phyloP scores from a whole-genome alignment of 257 asterid genomes.

The Solanum acaule region DNA sequence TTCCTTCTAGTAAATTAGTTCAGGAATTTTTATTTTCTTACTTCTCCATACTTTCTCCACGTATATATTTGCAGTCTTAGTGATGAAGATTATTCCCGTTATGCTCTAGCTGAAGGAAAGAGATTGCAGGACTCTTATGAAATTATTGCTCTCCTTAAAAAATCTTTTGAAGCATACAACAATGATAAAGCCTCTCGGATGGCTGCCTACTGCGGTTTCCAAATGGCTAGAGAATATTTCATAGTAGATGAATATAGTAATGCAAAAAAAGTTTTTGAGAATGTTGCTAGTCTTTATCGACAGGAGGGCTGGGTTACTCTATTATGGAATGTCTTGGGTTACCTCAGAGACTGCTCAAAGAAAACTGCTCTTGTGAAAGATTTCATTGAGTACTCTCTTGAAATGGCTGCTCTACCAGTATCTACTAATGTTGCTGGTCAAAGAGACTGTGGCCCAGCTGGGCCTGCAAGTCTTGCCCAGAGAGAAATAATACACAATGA shows the following conservation, averaged over 20 bases:
- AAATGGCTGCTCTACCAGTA: slow-evolving; percentile 90
- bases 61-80: slow-evolving; percentile 50
- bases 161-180: slow-evolving; percentile 67
- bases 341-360: slow-evolving; percentile 86
- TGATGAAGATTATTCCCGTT: slow-evolving; percentile 60
- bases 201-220: slow-evolving; percentile 84
- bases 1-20: background rate
- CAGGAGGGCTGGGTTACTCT: slow-evolving; percentile 87
- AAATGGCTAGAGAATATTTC: slow-evolving; percentile 79
- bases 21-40: background rate
- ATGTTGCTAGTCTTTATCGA: slow-evolving; percentile 70
- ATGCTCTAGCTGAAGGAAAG: slow-evolving; percentile 79
- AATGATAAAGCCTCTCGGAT: slow-evolving; percentile 57
- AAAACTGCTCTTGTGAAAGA: slow-evolving; percentile 65
- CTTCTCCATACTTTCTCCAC: background rate
- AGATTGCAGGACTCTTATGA: slow-evolving; percentile 71
- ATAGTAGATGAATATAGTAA: slow-evolving; percentile 41
- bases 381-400: slow-evolving; percentile 90
- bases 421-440: slow-evolving; percentile 29
- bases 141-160: slow-evolving; percentile 82
- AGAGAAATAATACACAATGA: slow-evolving; percentile 72
- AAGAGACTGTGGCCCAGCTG: slow-evolving; percentile 78
- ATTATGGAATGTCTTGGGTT: slow-evolving; percentile 87
- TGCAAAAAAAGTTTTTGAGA: slow-evolving; percentile 71
- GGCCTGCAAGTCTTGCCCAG: slow-evolving; percentile 59